These are phyloP conservation scores for Blastobotrys indianensis DNA, from an alignment of 1,139 yeast genomes.

Conservation along the genomic window DNA sequence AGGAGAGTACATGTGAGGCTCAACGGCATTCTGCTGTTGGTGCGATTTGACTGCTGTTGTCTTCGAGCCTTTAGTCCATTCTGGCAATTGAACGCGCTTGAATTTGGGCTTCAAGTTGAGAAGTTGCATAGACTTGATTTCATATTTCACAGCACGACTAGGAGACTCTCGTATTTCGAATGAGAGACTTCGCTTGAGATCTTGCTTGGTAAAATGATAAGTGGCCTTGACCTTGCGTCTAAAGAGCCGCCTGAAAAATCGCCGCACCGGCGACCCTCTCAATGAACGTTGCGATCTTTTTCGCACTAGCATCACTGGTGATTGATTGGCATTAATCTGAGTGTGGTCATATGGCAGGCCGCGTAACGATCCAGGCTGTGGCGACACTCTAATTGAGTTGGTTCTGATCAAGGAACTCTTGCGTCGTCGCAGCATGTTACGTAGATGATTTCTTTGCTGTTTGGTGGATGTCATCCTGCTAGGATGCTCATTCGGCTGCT, in stretches of 20 bases:
- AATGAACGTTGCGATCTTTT: slow-evolving; percentile 18
- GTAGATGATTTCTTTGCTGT: slow-evolving; percentile 1
- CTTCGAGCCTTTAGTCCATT: not conserved
- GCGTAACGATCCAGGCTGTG: slow-evolving; percentile 8
- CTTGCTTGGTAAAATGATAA: slow-evolving; percentile 19
- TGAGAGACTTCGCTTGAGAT: slow-evolving; percentile 20
- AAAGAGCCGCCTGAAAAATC: slow-evolving; percentile 21
- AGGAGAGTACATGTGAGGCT: too few species aligned
- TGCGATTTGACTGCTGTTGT: not conserved
- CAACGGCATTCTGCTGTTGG: too few species aligned
- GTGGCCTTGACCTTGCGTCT: slow-evolving; percentile 17
- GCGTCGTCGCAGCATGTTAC: slow-evolving; percentile 6
- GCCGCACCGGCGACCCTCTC: slow-evolving; percentile 19
- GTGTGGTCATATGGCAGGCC: slow-evolving; percentile 6
- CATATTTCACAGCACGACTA: slow-evolving; percentile 13
- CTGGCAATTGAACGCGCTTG: not conserved
- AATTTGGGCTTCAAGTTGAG: slow-evolving; percentile 16
- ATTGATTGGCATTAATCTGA: not conserved
- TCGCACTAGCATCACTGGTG: slow-evolving; percentile 23
- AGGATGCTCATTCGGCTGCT: too few species aligned
- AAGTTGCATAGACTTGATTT: slow-evolving; percentile 15
- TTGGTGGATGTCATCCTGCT: not conserved
- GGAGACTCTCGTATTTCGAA: slow-evolving; percentile 23
- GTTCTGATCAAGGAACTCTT: slow-evolving; percentile 6
- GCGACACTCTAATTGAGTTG: not conserved